phyloP scores from a whole-genome alignment of 2,329 filamentous ascomycete genomes.

The Cladobotryum protrusum region DNA sequence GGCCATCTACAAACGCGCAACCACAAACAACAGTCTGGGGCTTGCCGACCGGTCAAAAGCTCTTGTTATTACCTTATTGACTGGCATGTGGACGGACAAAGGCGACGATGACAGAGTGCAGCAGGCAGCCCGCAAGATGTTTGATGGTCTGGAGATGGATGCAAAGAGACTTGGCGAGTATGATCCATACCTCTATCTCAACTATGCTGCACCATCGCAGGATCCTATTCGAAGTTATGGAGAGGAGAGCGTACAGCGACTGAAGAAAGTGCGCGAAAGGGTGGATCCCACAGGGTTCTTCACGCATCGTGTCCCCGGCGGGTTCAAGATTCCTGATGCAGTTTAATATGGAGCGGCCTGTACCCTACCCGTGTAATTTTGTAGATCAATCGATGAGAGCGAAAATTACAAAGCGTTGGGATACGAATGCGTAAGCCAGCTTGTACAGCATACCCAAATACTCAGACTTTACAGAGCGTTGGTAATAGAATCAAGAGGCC shows the following conservation, averaged over 20 bases:
- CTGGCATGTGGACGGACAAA: constrained; percentile 2
- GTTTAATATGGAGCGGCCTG: no score
- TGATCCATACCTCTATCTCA: constrained; percentile 8
- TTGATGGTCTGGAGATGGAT: neutral
- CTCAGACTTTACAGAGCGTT: no score
- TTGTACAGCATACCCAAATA: no score
- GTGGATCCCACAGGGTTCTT: constrained; percentile 3
- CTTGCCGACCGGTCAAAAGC: neutral
- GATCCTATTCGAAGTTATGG: constrained; percentile 3
- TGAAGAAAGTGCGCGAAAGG: neutral
- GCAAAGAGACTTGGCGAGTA: constrained; percentile 5
- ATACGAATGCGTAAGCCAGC: no score
- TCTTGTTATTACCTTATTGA: neutral
- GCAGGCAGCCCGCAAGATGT: neutral
- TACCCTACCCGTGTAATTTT: no score
- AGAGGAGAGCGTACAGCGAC: neutral
- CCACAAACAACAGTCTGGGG: neutral
- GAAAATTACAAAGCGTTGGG: no score
- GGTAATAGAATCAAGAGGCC: no score
- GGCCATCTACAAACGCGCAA: neutral
- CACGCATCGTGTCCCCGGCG: constrained; percentile 1
- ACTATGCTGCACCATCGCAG: constrained; percentile 8
- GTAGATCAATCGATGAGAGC: no score
- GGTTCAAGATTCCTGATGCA: constrained; percentile 1
- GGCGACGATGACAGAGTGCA: constrained; percentile 3